phyloP scores from a whole-genome alignment of 2,329 filamentous ascomycete genomes.

The Beauveria sp. region DNA sequence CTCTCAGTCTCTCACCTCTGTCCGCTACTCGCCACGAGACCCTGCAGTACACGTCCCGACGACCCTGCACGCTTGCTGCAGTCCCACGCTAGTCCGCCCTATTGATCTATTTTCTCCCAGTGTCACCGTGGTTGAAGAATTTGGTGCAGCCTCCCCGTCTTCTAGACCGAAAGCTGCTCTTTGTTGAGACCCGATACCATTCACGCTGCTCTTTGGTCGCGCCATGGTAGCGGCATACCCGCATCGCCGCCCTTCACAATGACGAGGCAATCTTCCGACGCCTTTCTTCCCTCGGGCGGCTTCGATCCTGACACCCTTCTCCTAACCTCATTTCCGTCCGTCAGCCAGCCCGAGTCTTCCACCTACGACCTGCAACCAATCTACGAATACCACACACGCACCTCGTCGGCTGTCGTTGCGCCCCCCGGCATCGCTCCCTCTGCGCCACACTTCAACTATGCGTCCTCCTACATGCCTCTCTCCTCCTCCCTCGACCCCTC shows the following conservation, averaged over 20 bases:
- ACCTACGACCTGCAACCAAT: constrained; percentile 27
- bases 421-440: constrained; percentile 16
- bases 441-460: constrained; percentile 15
- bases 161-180: background rate
- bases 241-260: constrained; percentile 19
- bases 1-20: background rate
- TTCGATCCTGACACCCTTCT: constrained; percentile 26
- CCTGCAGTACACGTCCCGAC: background rate
- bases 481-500: constrained; percentile 15
- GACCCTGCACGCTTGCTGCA: constrained; percentile 5
- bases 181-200: background rate
- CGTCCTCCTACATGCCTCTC: constrained; percentile 18
- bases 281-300: constrained; percentile 34
- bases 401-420: constrained; percentile 15
- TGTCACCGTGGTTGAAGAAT: background rate
- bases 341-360: constrained; percentile 27
- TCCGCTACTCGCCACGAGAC: constrained; percentile 1
- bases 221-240: constrained; percentile 7
- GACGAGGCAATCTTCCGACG: constrained; percentile 34
- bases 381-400: constrained; percentile 30
- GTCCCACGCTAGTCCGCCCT: background rate
- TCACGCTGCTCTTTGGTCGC: background rate
- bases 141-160: background rate
- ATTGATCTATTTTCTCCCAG: background rate
- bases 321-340: constrained; percentile 18